phyloP scores from a whole-genome alignment of 2,329 filamentous ascomycete genomes.

The Trichoderma atroviride region DNA sequence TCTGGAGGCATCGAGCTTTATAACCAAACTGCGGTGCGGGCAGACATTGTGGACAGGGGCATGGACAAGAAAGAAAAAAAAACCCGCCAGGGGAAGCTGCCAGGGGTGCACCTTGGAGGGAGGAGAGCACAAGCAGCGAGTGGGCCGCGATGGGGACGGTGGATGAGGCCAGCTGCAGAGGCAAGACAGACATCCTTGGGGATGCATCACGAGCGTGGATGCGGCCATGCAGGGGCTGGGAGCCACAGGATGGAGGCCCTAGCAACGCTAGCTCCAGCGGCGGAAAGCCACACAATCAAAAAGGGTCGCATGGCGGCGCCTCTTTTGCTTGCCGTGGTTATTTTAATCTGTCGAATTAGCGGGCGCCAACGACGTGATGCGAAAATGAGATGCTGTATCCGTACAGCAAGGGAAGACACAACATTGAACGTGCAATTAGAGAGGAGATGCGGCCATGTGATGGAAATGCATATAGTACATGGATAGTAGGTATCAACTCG shows the following conservation, averaged over 20 bases:
- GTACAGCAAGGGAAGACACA: not conserved
- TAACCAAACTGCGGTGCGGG: slow-evolving; percentile 40
- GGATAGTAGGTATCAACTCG: not conserved
- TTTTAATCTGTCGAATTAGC: slow-evolving; percentile 22
- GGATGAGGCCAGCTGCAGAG: slow-evolving; percentile 11
- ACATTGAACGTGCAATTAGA: not conserved
- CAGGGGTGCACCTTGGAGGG: slow-evolving; percentile 11
- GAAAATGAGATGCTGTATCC: not conserved
- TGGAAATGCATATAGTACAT: not conserved
- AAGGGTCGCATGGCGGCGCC: slow-evolving; percentile 18
- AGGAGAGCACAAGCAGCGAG: not conserved
- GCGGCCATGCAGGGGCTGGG: slow-evolving; percentile 23
- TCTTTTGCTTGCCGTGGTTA: slow-evolving; percentile 22
- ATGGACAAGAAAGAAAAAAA: not conserved
- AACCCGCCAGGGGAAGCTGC: slow-evolving; percentile 19
- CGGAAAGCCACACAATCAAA: slow-evolving; percentile 23
- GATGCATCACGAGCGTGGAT: slow-evolving; percentile 16
- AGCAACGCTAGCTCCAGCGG: not conserved
- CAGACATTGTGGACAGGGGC: not conserved
- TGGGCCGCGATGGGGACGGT: slow-evolving; percentile 17
- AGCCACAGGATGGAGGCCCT: slow-evolving; percentile 4
- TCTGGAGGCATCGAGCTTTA: slow-evolving; percentile 52
- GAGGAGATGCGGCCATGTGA: not conserved
- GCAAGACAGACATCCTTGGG: slow-evolving; percentile 15
- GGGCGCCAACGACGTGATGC: not conserved